A percentile compares a stretch with the other conserved stretches of the same genome.
phyloP scores from a whole-genome alignment of 2,329 filamentous ascomycete genomes.

The Elsinoe batatas region DNA sequence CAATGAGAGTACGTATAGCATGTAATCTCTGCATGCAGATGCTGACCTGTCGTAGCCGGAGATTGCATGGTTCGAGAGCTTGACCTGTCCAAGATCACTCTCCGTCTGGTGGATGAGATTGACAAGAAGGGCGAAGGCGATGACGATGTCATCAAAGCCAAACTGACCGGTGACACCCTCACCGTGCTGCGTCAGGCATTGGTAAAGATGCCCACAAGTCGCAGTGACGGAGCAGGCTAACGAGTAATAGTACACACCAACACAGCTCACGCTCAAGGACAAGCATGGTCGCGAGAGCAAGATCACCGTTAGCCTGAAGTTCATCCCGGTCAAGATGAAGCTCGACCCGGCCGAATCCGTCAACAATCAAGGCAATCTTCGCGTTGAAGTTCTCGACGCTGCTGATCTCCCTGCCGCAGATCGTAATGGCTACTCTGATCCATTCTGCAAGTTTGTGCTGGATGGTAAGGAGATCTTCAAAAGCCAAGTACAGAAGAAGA shows the following conservation, averaged over 20 bases:
- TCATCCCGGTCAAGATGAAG: constrained; percentile 86
- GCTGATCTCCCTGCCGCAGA: constrained; percentile 84
- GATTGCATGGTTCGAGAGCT: constrained; percentile 94
- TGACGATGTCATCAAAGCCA: constrained; percentile 67
- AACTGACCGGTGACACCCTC: constrained; percentile 73
- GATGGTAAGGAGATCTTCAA: constrained; percentile 88
- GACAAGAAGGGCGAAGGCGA: constrained; percentile 60
- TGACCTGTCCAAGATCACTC: constrained; percentile 88
- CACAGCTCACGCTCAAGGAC: constrained; percentile 67
- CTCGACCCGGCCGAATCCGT: constrained; percentile 93
- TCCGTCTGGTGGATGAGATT: constrained; percentile 72
- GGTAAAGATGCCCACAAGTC: constrained; percentile 40
- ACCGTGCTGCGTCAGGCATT: constrained; percentile 81
- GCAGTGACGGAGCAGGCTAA: constrained; percentile 6
- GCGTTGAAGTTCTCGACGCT: constrained; percentile 85
- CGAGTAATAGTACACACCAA: constrained; percentile 69
- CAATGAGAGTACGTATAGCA: constrained; percentile 55
- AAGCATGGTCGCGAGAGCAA: constrained; percentile 66
- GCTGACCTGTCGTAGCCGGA: constrained; percentile 45
- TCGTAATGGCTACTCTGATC: constrained; percentile 92
- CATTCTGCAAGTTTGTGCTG: constrained; percentile 88
- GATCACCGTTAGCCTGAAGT: constrained; percentile 86
- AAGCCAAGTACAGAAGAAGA: constrained; percentile 95
- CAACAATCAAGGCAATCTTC: constrained; percentile 94
- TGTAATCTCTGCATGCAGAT: background rate